phyloP scores from a whole-genome alignment of 2,329 filamentous ascomycete genomes.

The Helminthosporium solani region DNA sequence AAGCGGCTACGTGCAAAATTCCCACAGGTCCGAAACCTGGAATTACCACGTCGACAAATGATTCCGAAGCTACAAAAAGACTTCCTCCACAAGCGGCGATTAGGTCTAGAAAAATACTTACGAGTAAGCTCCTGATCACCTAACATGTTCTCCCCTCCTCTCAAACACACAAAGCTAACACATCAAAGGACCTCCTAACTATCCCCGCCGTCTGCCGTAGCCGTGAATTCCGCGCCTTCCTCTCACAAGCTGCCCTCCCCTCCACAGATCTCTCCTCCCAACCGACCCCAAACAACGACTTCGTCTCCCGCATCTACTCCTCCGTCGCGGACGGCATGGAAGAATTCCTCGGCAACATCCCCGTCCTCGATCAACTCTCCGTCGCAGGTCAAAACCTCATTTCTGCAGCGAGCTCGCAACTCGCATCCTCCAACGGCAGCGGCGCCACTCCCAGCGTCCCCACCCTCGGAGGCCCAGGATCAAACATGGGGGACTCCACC shows the following conservation, averaged over 20 bases:
- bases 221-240: slow-evolving; percentile 84
- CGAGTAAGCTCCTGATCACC: slow-evolving; percentile 35
- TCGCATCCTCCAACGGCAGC: slow-evolving; percentile 39
- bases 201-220: slow-evolving; percentile 93
- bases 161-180: background rate
- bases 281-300: slow-evolving; percentile 63
- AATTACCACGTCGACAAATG: slow-evolving; percentile 88
- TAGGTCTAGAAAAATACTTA: slow-evolving; percentile 83
- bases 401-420: slow-evolving; percentile 64
- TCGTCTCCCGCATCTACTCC: slow-evolving; percentile 92
- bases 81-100: slow-evolving; percentile 84
- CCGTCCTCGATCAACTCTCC: slow-evolving; percentile 90
- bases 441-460: slow-evolving; percentile 7
- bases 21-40: slow-evolving; percentile 81
- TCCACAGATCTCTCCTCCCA: slow-evolving; percentile 60
- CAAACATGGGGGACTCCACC: too few species aligned
- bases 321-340: slow-evolving; percentile 98
- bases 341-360: slow-evolving; percentile 93
- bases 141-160: background rate
- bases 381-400: slow-evolving; percentile 89
- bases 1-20: slow-evolving; percentile 84
- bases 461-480: too few species aligned
- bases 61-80: slow-evolving; percentile 97
- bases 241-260: slow-evolving; percentile 82
- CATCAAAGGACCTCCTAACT: slow-evolving; percentile 67